A percentile compares a stretch with the other conserved stretches of the same genome.
These are phyloP conservation scores for Harringtonia lauricola DNA, from an alignment of 2,329 filamentous ascomycete species.

Conservation along the genomic window DNA sequence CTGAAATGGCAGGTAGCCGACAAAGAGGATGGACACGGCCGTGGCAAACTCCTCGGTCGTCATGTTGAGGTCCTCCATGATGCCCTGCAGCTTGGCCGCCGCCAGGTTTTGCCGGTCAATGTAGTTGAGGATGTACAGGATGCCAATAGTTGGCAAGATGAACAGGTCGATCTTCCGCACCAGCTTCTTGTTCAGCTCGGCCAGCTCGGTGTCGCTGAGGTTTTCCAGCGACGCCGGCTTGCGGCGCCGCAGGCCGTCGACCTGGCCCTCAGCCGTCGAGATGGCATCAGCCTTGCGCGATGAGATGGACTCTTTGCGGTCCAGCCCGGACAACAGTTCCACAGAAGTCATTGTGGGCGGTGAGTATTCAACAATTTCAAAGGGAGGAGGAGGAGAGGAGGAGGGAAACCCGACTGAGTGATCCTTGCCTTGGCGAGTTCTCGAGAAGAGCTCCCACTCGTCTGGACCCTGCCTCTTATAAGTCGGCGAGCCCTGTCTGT, in stretches of 20 bases:
- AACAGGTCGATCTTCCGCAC: slow-evolving; percentile 11
- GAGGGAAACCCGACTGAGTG: no score
- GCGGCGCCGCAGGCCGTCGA: not conserved
- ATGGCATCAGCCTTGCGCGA: not conserved
- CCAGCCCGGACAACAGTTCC: not conserved
- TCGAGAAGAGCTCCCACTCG: no score
- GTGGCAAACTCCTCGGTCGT: slow-evolving; percentile 43
- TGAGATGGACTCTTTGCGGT: not conserved
- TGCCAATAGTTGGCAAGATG: slow-evolving; percentile 6
- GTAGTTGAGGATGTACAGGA: slow-evolving; percentile 11
- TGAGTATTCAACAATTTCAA: no score
- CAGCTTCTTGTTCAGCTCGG: slow-evolving; percentile 2
- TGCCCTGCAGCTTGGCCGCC: slow-evolving; percentile 9
- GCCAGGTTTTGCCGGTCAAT: slow-evolving; percentile 10
- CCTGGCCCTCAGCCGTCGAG: slow-evolving; percentile 2
- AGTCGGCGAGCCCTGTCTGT: no score
- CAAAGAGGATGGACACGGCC: slow-evolving; percentile 49
- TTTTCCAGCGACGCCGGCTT: slow-evolving; percentile 5
- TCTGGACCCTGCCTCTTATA: no score
- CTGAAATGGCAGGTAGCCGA: slow-evolving; percentile 52
- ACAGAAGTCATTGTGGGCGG: not conserved
- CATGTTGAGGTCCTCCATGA: slow-evolving; percentile 8
- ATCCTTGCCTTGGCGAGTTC: no score
- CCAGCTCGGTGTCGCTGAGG: slow-evolving; percentile 5
- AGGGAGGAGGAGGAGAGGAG: no score